Percentiles rank a stretch among this genome's conserved stretches.
Evolutionary conservation across 1,139 yeast genomes (phyloP).

Genomic region (Geotrichum candidum): DNA sequence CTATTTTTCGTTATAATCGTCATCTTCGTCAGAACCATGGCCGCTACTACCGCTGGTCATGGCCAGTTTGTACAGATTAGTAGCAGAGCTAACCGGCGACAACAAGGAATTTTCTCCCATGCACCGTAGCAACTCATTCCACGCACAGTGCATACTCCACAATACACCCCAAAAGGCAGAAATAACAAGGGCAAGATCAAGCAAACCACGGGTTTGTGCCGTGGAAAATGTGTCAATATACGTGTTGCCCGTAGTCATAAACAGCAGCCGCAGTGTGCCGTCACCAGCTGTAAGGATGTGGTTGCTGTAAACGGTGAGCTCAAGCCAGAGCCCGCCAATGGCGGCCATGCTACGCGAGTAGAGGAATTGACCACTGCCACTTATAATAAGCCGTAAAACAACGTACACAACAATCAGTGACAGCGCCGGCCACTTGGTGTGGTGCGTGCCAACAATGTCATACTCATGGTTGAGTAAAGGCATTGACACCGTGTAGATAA

Average conservation of each 20-base stretch:
- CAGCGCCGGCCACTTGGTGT: not conserved
- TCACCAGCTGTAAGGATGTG: slow-evolving; percentile 9
- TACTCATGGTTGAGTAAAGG: not conserved
- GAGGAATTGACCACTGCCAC: not conserved
- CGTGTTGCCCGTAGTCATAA: slow-evolving; percentile 3
- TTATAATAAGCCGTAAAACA: not conserved
- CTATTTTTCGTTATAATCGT: not conserved
- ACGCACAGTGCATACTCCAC: not conserved
- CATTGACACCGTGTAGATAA: not conserved
- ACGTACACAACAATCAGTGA: not conserved
- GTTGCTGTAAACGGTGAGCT: not conserved
- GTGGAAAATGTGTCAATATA: not conserved
- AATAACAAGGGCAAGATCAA: not conserved
- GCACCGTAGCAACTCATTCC: not conserved
- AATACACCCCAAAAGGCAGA: not conserved
- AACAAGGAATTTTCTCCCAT: not conserved
- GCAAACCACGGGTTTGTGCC: not conserved
- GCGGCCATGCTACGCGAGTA: not conserved
- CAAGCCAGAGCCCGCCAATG: not conserved
- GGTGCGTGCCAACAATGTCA: not conserved
- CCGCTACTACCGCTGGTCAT: not conserved
- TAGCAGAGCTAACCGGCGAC: not conserved
- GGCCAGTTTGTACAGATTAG: not conserved
- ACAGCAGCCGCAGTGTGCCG: slow-evolving; percentile 3
- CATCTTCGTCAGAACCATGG: not conserved